Evolutionary conservation across 2,329 filamentous ascomycete species (phyloP), one percentile per base, ranked within the genome.

Genomic region (Cercospora beticola): DNA sequence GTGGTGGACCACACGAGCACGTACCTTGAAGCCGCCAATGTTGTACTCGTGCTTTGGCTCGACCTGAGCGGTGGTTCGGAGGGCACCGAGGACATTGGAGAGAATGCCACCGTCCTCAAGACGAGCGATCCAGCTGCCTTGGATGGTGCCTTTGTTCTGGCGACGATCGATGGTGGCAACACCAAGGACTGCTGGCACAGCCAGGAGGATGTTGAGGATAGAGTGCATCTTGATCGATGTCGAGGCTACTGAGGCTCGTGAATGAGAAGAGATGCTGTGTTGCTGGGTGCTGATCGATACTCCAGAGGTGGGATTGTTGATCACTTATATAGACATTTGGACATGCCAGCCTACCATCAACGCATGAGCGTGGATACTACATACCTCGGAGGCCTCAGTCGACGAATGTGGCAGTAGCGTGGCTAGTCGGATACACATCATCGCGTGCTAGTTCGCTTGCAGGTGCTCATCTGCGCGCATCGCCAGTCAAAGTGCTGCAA

Each of bases 81-180:
- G 54, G 6, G 57, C 61, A 40, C 54, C 63, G 16, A 72, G 59
- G 28, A 72, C 67, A 58, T 49, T 65, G 21, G 46, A 64, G 2
- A 73, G 63, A 9, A 46, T 33, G 23, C 59, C 61, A 60, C 69
- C 60, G 26, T 71, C 62, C 36, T 72, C 68, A 46, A 73, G 36
- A 60, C 67, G 62, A 33, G 66, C 71, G 49, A 74, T 74, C 72
- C 72, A 74, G 62, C 64, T 61, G 59, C 67, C 70, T 36, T 68
- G 62, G 30, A 74, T 70, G 36, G 69, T 70, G 23, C 70, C 57
- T 8, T 65, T 64, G 12, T 65, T 69, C 52, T 70, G 68, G 49
- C 72, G 65, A 49, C 68, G 64, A 63, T 72, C 68, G 62, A 73
- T 71, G 30, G 66, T 67, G 18, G 70, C 65, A 58, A 57, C 65